Base-by-base conservation (phyloP, 352 stramenopile genomes). In the Phytopythium mirpurense region DNA sequence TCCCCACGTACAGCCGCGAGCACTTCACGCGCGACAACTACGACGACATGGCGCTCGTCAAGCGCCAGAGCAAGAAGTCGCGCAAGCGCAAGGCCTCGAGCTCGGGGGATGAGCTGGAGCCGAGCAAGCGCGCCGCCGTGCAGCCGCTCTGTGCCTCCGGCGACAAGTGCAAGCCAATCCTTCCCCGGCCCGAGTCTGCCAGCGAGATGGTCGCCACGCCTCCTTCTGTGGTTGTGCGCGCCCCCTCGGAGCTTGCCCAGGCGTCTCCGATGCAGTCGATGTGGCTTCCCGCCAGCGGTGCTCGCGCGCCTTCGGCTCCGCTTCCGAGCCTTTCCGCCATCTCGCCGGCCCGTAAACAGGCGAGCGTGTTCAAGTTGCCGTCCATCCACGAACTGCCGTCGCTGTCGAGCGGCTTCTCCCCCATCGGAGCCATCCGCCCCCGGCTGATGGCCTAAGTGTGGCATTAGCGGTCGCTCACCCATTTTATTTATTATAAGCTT, bases 1-100 rank as follows among this genome's bases (percentile, higher is more conserved):
- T 80, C 60, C 75, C 79, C 16, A 94, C 83, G 14, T 94, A 91
- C 66, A 84, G 73, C 36, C 79, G 79, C 29, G 75, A 92, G 43
- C 78, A 92, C 60, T 94, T 94, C 44, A 86, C 73, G 16, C 81
- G 83, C 15, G 83, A 94, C 66, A 89, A 93, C 65, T 93, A 90
- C 60, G 78, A 72, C 38, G 81, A 76, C 27, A 90, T 93, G 77
- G 83, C 81, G 29, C 70, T 90, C 6, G 83, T 93, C 37, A 93
- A 92, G 65, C 83, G 83, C 15, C 83, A 93, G 63, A 91, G 77
- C 67, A 93, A 93, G 58, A 90, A 89, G 67, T 89, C 78, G 2
- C 72, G 78, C 48, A 89, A 91, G 48, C 81, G 81, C 63, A 78
- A 75, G 56, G 63, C 59, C 6, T 62, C 34, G 2, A 35, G 31